Conservation (phyloP, 2,329 filamentous ascomycete genomes). For the Microascus cirrosus region DNA sequence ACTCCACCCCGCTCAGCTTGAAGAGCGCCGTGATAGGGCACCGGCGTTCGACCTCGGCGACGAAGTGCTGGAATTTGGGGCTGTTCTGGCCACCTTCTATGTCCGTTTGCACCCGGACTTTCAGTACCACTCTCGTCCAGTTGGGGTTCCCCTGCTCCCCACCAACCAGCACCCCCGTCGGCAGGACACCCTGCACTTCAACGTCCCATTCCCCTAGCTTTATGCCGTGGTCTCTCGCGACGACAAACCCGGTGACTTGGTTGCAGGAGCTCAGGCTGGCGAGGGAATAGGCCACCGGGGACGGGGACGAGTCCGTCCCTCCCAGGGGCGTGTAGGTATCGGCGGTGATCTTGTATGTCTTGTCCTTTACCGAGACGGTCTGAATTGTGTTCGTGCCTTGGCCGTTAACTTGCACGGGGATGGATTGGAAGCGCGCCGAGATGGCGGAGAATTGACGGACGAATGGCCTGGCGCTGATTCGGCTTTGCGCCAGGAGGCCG, state of each 20-base stretch:
- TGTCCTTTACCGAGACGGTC: constrained; percentile 12
- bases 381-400: constrained; percentile 13
- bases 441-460: constrained; percentile 1
- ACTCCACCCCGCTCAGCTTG: constrained; percentile 14
- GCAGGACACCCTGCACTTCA: constrained; percentile 12
- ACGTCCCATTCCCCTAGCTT: constrained; percentile 15
- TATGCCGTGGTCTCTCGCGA: constrained; percentile 15
- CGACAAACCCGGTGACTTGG: constrained; percentile 16
- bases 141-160: constrained; percentile 17
- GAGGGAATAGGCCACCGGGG: constrained; percentile 16
- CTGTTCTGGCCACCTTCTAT: constrained; percentile 8
- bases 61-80: constrained; percentile 12
- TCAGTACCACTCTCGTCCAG: constrained; percentile 14
- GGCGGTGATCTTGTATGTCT: constrained; percentile 13
- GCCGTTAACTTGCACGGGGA: constrained; percentile 13
- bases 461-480: neutral
- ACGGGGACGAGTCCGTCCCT: constrained; percentile 14
- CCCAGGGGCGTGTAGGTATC: constrained; percentile 18
- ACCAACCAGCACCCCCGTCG: constrained; percentile 13
- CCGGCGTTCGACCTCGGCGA: constrained; percentile 14
- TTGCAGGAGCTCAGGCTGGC: constrained; percentile 17
- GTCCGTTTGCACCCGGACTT: constrained; percentile 14
- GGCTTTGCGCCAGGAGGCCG: neutral
- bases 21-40: constrained; percentile 18
- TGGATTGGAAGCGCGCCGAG: constrained; percentile 3